Base-by-base conservation (phyloP, 1,284 basidiomycete genomes). In the Ustilago bromivora region DNA sequence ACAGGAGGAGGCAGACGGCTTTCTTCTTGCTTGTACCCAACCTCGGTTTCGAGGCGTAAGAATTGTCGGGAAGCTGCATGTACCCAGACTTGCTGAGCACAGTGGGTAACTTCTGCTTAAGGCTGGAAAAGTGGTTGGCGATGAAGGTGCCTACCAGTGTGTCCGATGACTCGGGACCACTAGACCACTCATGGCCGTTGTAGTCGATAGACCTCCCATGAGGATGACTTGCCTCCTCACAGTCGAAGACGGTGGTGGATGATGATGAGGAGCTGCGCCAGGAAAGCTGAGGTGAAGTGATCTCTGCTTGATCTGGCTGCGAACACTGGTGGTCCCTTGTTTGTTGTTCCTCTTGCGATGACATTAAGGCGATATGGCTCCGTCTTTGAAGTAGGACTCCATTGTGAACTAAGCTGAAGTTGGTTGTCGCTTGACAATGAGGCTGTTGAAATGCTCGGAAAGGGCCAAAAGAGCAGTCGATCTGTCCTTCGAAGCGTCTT, bases 381-480 rank as follows among this genome's bases (percentile, higher is more conserved):
- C 66, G 49, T 66, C 72, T 4, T 34, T 69, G 57, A 69, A 74
- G 57, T 63, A 54, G 12, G 67, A 57, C 47, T 55, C 52, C 70
- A 72, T 72, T 0, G 15, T 62, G 60, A 35, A 6, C 17, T 32
- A 23, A 38, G 34, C n/a, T 35, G n/a, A 15, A 38, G 41, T 2
- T 32, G 41, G 35, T 23, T 11, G 15, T 32, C 17, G 31, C 13
- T 35, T 28, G 10, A 31, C 23, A 28, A 28, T 28, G 23, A 28
- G 23, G 23, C 23, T 28, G 3, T 28, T 28, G 23, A 28, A 28
- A 28, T 28, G 23, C 23, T 28, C 23, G 23, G 23, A 28, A 28
- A 28, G 23, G 23, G 3, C 23, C 23, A 40, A 40, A 40, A 40
- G 38, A 11, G 38, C 11, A 40, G 38, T 40, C 38, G 11, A 5